phyloP scores from a whole-genome alignment of 352 stramenopile genomes.

The Pilasporangium apinafurcum region DNA sequence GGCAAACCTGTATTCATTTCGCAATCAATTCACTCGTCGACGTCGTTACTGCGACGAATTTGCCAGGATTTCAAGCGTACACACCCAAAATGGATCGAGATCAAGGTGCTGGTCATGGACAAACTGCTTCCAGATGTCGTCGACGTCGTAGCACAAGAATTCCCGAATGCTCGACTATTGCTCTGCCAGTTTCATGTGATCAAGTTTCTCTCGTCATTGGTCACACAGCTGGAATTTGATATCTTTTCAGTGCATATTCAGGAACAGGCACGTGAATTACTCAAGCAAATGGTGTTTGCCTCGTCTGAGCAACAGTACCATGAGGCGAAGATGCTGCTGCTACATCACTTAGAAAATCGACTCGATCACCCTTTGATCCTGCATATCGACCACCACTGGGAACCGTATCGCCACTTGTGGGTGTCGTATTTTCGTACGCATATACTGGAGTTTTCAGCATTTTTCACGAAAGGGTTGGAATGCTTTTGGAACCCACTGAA shows the following conservation, averaged over 20 bases:
- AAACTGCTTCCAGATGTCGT: constrained; percentile 46
- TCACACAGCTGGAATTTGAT: constrained; percentile 32
- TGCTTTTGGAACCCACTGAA: constrained; percentile 64
- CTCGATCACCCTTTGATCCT: constrained; percentile 34
- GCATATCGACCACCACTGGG: constrained; percentile 50
- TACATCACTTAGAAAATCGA: constrained; percentile 24
- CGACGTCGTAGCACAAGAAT: constrained; percentile 47
- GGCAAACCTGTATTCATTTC: constrained; percentile 55
- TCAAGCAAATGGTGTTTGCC: constrained; percentile 65
- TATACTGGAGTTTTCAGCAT: constrained; percentile 53
- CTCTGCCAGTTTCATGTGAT: constrained; percentile 70
- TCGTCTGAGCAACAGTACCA: constrained; percentile 41
- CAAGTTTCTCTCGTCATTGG: constrained; percentile 47
- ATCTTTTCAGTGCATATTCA: constrained; percentile 27
- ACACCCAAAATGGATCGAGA: constrained; percentile 48
- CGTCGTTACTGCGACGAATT: constrained; percentile 45
- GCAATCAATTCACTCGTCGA: constrained; percentile 39
- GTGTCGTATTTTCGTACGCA: constrained; percentile 54
- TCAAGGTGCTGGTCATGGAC: constrained; percentile 65
- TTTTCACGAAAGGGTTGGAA: constrained; percentile 57
- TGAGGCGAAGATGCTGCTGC: constrained; percentile 34
- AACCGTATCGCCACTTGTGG: constrained; percentile 54
- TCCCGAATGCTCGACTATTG: constrained; percentile 44
- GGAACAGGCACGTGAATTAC: constrained; percentile 32
- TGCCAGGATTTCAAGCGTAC: constrained; percentile 74